Base-by-base conservation (phyloP, 441 rosid species). In the Populus hybrid region DNA sequence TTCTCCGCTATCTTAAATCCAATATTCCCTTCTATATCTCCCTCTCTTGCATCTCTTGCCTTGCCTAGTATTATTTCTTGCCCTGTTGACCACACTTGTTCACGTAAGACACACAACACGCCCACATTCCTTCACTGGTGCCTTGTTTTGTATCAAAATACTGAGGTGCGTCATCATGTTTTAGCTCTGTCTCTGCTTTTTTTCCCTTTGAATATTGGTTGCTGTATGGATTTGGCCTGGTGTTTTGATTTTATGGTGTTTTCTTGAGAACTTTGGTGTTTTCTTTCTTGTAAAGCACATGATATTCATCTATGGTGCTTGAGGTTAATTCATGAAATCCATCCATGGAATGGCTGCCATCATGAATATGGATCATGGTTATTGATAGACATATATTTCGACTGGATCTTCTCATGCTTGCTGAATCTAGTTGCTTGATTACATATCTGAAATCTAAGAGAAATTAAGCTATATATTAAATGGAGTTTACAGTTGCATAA, bases 151-250 rank as follows among this genome's bases (percentile, higher is more conserved):
- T 40, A 68, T 76, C 63, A 33, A 23, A 77, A 61, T 42, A 67
- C 82, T 72, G 42, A 74, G 83, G 82, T 83, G 76, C 80, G 79
- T 75, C 71, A 38, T 69, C 23, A 16, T 75, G 73, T 61, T 36
- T 69, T 11, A 3, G 11, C 21, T 78, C 28, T 56, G 21, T 36
- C 29, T 63, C 28, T 40, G 72, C 1, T 31, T 24, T 9, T 23
- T 61, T 40, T 23, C 29, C 29, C 6, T 35, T 14, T 4, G 4
- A 11, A 7, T 38, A 68, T 45, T 68, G 21, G 9, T 21, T 36
- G 3, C 1, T 50, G 1, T 66, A 6, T 4, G 20, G 18, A 35
- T 31, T 69, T 76, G 64, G 11, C 21, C 28, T 74, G 4, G 16
- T 42, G 31, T 65, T 14, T 65, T 8, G 21, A 20, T 7, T 10